Base-by-base conservation (phyloP, 495 filamentous ascomycete genomes). In the Penicillium cinerascens region DNA sequence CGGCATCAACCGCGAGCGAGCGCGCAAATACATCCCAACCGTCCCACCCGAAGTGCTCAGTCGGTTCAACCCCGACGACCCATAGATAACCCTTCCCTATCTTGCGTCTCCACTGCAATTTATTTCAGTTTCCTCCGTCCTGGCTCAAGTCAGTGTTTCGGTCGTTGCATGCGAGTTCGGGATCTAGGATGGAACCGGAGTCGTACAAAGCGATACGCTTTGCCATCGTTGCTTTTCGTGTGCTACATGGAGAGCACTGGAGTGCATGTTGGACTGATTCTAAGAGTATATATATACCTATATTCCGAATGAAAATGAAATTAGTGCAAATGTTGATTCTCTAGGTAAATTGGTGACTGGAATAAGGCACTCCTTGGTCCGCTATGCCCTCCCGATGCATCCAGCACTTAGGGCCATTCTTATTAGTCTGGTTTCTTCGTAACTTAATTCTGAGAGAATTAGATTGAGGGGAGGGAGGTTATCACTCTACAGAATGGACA, bases 11-110 rank as follows among this genome's bases (percentile, higher is more conserved):
- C 79, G 86, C 46, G 93, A 99, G 66, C 78, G 91, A 40, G 93
- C 93, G 65, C 78, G 89, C 50, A 96, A 95, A 70, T 99, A 97
- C 61, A 92, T 95, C n/a, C 93, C 93, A 4, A 96, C 87, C 0
- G 90, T 97, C 22, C 91, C 95, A 21, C 86, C 92, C 2, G 93
- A 99, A 68, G 96, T 96, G 58, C 71, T 99, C 25, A 86, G 86
- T 42, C 95, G 88, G 71, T 78, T 99, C 29, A 93, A 97, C 75
- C 78, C 86, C 18, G 76, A 70, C 17, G 55, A 61, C n/a, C 43
- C 38, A 52, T 63, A 56, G 38, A 44, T 36, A 15, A 10, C 29
- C 22, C 22, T 23, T 3, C 22, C 22, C 29, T 33, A 8, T 11
- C 10, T 29, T 33, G 29, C 10, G 1, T 23, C 22, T 23, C 6